Percentiles rank a stretch among this genome's conserved stretches.
Conservation (phyloP, 768 basidiomycete species). For the Lactarius vividus region DNA sequence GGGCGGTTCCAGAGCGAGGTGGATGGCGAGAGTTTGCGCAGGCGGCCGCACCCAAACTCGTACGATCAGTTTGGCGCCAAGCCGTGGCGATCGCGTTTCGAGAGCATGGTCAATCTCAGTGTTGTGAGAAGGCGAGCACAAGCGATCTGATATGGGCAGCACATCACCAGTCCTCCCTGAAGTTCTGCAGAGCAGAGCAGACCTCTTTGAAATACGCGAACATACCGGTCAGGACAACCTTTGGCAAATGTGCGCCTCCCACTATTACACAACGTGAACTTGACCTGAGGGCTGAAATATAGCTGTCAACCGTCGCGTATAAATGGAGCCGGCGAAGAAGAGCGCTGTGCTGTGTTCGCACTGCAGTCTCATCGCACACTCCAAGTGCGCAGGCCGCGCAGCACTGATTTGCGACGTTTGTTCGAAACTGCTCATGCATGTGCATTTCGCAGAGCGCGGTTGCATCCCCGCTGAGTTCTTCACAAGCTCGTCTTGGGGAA, state of each 20-base stretch:
- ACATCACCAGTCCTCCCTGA: constrained; percentile 28
- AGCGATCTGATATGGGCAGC: constrained; percentile 53
- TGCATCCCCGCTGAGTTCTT: constrained; percentile 51
- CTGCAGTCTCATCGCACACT: constrained; percentile 86
- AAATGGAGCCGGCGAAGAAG: constrained; percentile 76
- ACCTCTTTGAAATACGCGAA: constrained; percentile 58
- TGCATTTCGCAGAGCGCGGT: constrained; percentile 72
- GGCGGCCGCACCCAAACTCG: constrained; percentile 60
- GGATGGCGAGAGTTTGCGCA: constrained; percentile 51
- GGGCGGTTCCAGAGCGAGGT: constrained; percentile 75
- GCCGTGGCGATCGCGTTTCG: constrained; percentile 59
- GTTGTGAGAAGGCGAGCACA: constrained; percentile 47
- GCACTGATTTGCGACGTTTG: constrained; percentile 81
- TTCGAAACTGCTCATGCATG: constrained; percentile 70
- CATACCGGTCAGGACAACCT: constrained; percentile 91
- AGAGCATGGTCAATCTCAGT: constrained; percentile 67
- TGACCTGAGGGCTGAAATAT: constrained; percentile 6
- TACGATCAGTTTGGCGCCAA: constrained; percentile 62
- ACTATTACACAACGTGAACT: not conserved
- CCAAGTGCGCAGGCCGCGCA: constrained; percentile 68
- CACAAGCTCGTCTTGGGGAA: constrained; percentile 33
- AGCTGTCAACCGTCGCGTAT: constrained; percentile 90
- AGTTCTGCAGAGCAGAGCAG: constrained; percentile 28
- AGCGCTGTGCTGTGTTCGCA: constrained; percentile 83
- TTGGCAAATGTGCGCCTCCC: constrained; percentile 74